Evolutionary conservation across 2,329 filamentous ascomycete species (phyloP).

Genomic region (Colletotrichum falcatum): DNA sequence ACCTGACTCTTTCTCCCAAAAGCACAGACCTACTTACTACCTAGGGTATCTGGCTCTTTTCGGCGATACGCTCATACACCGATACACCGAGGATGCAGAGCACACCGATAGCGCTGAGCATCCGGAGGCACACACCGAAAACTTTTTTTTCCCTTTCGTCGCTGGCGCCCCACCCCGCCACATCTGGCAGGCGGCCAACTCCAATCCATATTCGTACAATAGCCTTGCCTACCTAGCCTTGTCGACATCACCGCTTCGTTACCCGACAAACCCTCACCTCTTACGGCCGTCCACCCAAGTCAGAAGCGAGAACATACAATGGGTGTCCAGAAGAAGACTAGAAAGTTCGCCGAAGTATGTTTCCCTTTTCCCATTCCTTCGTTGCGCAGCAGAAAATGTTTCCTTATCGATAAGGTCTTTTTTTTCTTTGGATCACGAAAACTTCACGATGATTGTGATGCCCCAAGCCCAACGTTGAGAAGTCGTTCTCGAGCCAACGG

Average conservation of each 20-base stretch:
- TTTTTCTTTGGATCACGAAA: background rate
- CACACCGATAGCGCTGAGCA: background rate
- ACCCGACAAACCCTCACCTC: background rate
- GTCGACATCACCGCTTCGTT: constrained; percentile 13
- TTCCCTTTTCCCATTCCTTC: constrained; percentile 32
- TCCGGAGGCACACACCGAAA: constrained; percentile 25
- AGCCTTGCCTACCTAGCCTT: constrained; percentile 34
- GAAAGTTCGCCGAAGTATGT: constrained; percentile 83
- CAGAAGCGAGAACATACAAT: constrained; percentile 59
- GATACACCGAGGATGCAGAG: background rate
- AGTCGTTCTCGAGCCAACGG: no score
- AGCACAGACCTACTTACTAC: constrained; percentile 33
- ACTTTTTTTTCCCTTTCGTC: constrained; percentile 35
- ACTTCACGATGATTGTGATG: constrained; percentile 46
- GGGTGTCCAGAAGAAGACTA: constrained; percentile 90
- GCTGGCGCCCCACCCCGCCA: constrained; percentile 19
- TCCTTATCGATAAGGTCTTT: constrained; percentile 38
- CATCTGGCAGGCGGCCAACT: background rate
- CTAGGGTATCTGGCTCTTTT: no score
- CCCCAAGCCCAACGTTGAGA: background rate
- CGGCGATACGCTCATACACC: background rate
- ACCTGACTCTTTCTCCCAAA: background rate
- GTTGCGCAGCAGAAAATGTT: constrained; percentile 1
- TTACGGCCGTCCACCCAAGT: background rate
- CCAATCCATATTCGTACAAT: constrained; percentile 9